Base-by-base conservation (phyloP, 768 basidiomycete species). In the Podaxis pistillaris region DNA sequence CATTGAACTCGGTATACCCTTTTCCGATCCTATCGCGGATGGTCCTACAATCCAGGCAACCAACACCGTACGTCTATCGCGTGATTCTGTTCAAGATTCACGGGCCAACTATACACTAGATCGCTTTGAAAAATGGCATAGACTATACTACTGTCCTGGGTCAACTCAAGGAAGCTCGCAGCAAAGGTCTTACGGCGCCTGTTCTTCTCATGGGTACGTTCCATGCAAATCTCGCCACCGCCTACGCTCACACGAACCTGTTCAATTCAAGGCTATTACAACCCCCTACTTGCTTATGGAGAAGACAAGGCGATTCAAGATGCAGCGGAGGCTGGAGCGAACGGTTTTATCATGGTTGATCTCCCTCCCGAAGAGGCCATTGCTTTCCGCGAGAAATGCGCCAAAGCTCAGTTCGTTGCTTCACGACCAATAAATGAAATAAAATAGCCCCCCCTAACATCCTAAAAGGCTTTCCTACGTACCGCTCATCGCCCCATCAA, bases 311-410 rank as follows among this genome's bases (percentile, higher is more conserved):
- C 96, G 4, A 94, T 98, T 26, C 85, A 88, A 58, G 96, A 97
- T 72, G 96, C 95, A 1, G 82, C 78, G 51, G 87, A 88, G 62
- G 94, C 94, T 17, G 96, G 96, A 15, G 97, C 94, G 0, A 98
- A 96, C 73, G 97, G 97, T 1, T 99, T 95, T 72, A 96, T 98
- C 67, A 87, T 99, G 77, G 96, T 98, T 26, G 97, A 99, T 72
- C 86, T 98, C 30, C 97, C 97, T 37, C 97, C 97, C 13, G 96
- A 98, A 76, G 97, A 99, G 74, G 96, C 97, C 33, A 77, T 96
- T 65, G 77, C 82, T 26, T 98, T 99, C 82, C 85, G 96, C 41
- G 84, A 89, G 68, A 93, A 96, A 72, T 98, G 97, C 74, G 81
- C 84, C 17, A 85, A 81, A 64, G 81, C 87, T 40, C 85, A 86